phyloP scores from a whole-genome alignment of 192 early-diverging fungal species.

The Coemansia sp. region DNA sequence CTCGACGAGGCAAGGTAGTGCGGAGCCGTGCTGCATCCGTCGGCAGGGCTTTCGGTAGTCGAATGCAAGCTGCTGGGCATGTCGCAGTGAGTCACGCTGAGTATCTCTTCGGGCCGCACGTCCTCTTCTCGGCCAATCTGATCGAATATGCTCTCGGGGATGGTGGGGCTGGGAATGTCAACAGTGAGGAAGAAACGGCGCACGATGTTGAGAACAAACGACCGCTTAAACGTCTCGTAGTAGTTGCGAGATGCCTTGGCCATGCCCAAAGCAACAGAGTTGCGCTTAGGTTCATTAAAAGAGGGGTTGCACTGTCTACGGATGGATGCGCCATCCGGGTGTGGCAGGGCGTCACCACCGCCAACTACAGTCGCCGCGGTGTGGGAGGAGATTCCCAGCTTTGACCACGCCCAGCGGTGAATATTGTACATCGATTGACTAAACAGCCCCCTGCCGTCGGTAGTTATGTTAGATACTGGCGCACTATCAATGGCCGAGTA shows the following conservation, averaged over 20 bases:
- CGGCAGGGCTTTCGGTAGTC: not conserved
- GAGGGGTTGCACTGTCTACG: not conserved
- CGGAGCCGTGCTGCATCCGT: too few species aligned
- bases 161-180: conserved; percentile 43
- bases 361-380: too few species aligned
- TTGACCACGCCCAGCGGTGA: conserved; percentile 37
- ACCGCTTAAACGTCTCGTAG: conserved; percentile 36
- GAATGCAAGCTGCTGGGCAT: not conserved
- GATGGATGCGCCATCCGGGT: not conserved
- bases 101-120: too few species aligned
- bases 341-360: too few species aligned
- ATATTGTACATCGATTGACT: conserved; percentile 41
- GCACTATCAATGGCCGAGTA: conserved; percentile 28
- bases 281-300: not conserved
- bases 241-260: conserved; percentile 9
- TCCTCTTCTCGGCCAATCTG: conserved; percentile 7
- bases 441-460: conserved; percentile 16
- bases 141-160: conserved; percentile 35
- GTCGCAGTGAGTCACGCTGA: conserved; percentile 8
- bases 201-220: conserved; percentile 20
- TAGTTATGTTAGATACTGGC: not conserved
- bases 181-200: conserved; percentile 39
- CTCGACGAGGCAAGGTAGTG: too few species aligned
- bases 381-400: not conserved
- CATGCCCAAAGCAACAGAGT: not conserved